phyloP scores from a whole-genome alignment of 441 rosid genomes.

The Daphne laureola region DNA sequence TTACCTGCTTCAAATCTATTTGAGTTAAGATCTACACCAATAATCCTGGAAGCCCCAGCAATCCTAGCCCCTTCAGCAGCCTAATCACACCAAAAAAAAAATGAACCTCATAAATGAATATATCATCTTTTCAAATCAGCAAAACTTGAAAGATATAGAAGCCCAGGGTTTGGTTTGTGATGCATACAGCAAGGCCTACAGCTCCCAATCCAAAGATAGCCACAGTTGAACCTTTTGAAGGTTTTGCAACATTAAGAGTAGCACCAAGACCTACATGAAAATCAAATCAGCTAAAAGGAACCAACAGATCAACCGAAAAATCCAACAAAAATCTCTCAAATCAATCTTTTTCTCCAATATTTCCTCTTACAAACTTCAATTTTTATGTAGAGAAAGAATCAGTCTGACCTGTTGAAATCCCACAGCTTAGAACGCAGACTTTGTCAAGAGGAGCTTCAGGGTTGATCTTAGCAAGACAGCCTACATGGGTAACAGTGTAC shows the following conservation, averaged over 20 bases:
- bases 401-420: constrained; percentile 47
- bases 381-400: too few species aligned
- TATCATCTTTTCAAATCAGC: neutral
- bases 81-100: neutral
- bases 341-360: too few species aligned
- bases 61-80: constrained; percentile 11
- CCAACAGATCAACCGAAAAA: neutral
- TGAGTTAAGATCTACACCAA: constrained; percentile 11
- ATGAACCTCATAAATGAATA: neutral
- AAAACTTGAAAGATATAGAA: neutral
- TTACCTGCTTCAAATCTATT: constrained; percentile 7
- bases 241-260: constrained; percentile 77
- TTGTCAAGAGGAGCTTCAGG: constrained; percentile 52
- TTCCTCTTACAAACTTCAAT: too few species aligned
- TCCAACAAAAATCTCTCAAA: too few species aligned
- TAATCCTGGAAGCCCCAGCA: constrained; percentile 12
- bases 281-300: neutral
- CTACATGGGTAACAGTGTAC: constrained; percentile 49
- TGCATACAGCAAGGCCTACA: constrained; percentile 74
- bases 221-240: constrained; percentile 50
- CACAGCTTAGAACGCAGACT: constrained; percentile 50
- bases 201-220: constrained; percentile 82
- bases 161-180: neutral
- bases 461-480: constrained; percentile 46
- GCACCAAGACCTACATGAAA: constrained; percentile 39